phyloP scores from a whole-genome alignment of 2,329 filamentous ascomycete genomes.

The Macrophomina pseudophaseolina region DNA sequence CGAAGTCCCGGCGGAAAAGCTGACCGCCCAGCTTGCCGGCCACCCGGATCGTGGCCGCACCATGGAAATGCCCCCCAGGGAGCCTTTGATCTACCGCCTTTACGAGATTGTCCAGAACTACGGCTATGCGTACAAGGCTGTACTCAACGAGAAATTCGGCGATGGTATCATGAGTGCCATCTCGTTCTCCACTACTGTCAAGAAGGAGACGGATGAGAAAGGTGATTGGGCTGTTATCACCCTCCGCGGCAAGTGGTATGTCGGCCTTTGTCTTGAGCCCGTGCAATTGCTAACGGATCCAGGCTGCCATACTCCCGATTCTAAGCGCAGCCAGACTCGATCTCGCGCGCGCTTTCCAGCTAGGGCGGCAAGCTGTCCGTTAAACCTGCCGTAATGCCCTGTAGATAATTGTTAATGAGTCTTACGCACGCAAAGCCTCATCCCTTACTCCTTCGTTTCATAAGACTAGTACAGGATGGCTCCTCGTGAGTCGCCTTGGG shows the following conservation, averaged over 20 bases:
- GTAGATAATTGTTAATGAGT: constrained; percentile 13
- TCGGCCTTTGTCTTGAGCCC: constrained; percentile 8
- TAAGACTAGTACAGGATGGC: no score
- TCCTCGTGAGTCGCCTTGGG: no score
- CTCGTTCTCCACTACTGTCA: constrained; percentile 85
- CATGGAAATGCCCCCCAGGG: constrained; percentile 81
- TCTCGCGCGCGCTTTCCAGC: neutral
- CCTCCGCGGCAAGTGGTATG: constrained; percentile 80
- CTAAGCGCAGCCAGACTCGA: constrained; percentile 32
- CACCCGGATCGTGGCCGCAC: constrained; percentile 82
- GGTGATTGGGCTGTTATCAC: constrained; percentile 89
- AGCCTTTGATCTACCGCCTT: constrained; percentile 86
- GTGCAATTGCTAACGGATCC: constrained; percentile 28
- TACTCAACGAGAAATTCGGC: constrained; percentile 86
- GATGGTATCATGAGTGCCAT: constrained; percentile 96
- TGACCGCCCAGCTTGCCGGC: constrained; percentile 68
- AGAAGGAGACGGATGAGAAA: constrained; percentile 88
- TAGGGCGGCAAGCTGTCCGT: neutral
- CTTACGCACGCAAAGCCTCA: neutral
- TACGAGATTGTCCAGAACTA: constrained; percentile 98
- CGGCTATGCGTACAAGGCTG: constrained; percentile 92
- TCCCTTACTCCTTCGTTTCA: no score
- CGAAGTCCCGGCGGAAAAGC: constrained; percentile 59
- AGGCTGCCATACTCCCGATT: constrained; percentile 58
- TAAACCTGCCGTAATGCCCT: no score